Evolutionary conservation across 305 asterid species (phyloP).

Genomic region (Stenogyne calaminthoides): DNA sequence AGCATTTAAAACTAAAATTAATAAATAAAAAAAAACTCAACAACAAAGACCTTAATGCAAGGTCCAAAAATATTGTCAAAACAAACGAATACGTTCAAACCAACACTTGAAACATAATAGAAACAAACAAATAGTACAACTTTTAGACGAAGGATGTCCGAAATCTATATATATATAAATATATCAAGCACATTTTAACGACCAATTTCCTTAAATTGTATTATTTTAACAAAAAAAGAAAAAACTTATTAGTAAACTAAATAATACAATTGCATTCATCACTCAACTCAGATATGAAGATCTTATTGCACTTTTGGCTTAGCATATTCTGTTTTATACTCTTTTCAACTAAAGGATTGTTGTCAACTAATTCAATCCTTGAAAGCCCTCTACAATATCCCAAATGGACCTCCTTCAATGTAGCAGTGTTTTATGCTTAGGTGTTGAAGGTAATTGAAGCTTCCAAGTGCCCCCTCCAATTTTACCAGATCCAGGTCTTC

Average conservation of each 20-base stretch:
- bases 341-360: background rate
- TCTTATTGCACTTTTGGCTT: background rate
- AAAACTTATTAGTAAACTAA: background rate
- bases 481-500: background rate
- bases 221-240: no score
- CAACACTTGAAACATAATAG: background rate
- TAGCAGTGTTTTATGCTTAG: background rate
- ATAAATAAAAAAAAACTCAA: no score
- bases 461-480: background rate
- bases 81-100: background rate
- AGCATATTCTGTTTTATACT: background rate
- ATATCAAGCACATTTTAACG: background rate
- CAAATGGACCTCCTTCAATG: background rate
- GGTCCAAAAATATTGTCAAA: no score
- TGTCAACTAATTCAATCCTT: background rate
- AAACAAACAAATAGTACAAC: no score
- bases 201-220: background rate
- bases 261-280: background rate
- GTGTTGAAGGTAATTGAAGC: background rate
- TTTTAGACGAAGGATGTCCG: background rate
- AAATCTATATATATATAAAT: background rate
- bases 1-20: background rate
- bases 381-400: background rate
- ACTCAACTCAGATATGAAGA: background rate
- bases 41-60: no score